Base-by-base conservation (phyloP, 2,329 filamentous ascomycete genomes). In the Fusarium sp. region DNA sequence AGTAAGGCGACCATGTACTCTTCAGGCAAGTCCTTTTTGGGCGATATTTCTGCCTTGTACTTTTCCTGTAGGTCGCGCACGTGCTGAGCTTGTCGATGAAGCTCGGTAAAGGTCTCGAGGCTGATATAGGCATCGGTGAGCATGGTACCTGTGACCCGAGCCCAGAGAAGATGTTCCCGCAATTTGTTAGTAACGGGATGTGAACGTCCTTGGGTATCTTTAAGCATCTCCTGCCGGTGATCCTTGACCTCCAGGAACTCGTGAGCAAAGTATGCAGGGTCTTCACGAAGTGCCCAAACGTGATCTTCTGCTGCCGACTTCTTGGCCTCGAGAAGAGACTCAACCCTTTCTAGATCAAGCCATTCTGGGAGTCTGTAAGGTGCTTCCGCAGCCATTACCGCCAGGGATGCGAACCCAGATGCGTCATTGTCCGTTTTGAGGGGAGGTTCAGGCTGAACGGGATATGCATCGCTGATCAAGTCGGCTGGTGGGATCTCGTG, bases 191-290 rank as follows among this genome's bases (percentile, higher is more conserved):
- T 23, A 70, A 34, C 0, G 0, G 40, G 76, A 38, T 82, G 79
- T 2, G 58, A 9, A 3, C 75, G 60, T 14, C 80, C 80, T 4
- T 72, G 25, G 0, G 60, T 67, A 57, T 86, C 84, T n/a, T 74
- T 79, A 16, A 86, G 16, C 58, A 78, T 74, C 51, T 85, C 81
- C 7, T 75, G 51, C 0, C 36, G 60, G 23, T 89, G 86, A 11
- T 87, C 84, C 20, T 77, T 79, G 27, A 72, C 70, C 1, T 86
- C 83, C 8, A 72, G 65, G 1, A 87, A 44, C 18, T 75, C 59
- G 2, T 84, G 78, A 4, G 79, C 75, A 66, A 89, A 89, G 75
- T 88, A 89, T 0, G 76, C 76, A 0, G 87, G 87, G 71, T 90
- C 88, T 69, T 90, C 87, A 7, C 87, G 81, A 3, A 90, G 76